These are phyloP conservation scores for Zygotorulaspora mrakii DNA, from an alignment of 1,139 yeast species.

Conservation along the genomic window DNA sequence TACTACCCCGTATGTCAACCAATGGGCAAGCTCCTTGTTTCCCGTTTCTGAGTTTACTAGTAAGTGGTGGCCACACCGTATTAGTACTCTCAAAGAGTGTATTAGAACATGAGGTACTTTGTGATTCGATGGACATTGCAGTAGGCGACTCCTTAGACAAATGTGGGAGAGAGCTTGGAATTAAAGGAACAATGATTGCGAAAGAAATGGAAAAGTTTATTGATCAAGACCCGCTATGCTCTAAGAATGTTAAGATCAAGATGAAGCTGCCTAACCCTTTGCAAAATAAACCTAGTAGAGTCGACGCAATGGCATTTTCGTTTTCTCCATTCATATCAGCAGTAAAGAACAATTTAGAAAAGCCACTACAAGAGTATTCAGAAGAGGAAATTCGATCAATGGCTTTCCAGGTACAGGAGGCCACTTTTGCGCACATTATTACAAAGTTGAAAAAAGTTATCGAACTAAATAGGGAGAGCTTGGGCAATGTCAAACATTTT, in stretches of 20 bases:
- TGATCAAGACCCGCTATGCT: constrained; percentile 33
- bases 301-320: constrained; percentile 53
- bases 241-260: constrained; percentile 23
- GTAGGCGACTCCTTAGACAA: constrained; percentile 93
- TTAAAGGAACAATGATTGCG: constrained; percentile 80
- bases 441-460: constrained; percentile 58
- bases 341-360: constrained; percentile 40
- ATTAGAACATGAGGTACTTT: constrained; percentile 63
- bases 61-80: constrained; percentile 95
- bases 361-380: constrained; percentile 19
- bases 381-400: constrained; percentile 39
- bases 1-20: constrained; percentile 57
- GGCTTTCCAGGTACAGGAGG: constrained; percentile 62
- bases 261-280: constrained; percentile 51
- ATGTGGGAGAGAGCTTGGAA: constrained; percentile 81
- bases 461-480: constrained; percentile 41
- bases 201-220: constrained; percentile 68
- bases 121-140: constrained; percentile 81
- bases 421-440: constrained; percentile 67
- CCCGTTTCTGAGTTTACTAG: constrained; percentile 78
- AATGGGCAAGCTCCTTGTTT: constrained; percentile 43
- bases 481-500: constrained; percentile 49
- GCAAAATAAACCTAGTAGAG: constrained; percentile 45
- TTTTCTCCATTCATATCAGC: constrained; percentile 75
- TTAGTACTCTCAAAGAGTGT: constrained; percentile 63